Conservation (phyloP, 2,329 filamentous ascomycete species). For the Botryosphaeria agaves region DNA sequence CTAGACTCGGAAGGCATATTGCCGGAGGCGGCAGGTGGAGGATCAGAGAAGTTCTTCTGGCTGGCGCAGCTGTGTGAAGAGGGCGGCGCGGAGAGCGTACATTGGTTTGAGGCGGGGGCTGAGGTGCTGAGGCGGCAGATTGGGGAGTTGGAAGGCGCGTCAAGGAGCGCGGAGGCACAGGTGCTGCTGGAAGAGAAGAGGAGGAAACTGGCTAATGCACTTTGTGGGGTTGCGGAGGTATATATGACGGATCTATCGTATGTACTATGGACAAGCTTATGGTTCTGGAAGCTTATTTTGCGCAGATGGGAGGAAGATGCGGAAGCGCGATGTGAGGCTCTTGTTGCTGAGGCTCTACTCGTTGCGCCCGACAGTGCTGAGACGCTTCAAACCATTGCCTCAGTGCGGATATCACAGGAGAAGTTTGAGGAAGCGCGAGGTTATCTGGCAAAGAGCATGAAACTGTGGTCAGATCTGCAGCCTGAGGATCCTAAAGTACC, state of each 20-base stretch:
- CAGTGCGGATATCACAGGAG: slow-evolving; percentile 78
- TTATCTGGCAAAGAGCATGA: slow-evolving; percentile 63
- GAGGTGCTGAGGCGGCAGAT: slow-evolving; percentile 56
- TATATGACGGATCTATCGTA: slow-evolving; percentile 97
- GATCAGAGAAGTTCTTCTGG: slow-evolving; percentile 88
- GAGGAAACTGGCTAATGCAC: slow-evolving; percentile 68
- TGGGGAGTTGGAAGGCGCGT: slow-evolving; percentile 37
- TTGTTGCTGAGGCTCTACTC: slow-evolving; percentile 80
- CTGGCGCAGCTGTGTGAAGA: slow-evolving; percentile 70
- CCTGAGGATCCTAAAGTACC: slow-evolving; percentile 58
- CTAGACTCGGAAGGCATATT: slow-evolving; percentile 60
- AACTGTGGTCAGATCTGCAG: slow-evolving; percentile 65
- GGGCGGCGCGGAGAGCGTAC: slow-evolving; percentile 40
- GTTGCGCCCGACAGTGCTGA: slow-evolving; percentile 69
- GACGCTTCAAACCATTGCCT: slow-evolving; percentile 89
- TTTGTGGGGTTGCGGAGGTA: slow-evolving; percentile 87
- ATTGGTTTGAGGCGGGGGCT: slow-evolving; percentile 51
- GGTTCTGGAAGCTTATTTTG: neutral
- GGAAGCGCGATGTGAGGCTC: slow-evolving; percentile 69
- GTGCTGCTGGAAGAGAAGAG: slow-evolving; percentile 49
- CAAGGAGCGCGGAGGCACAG: slow-evolving; percentile 17
- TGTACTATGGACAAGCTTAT: slow-evolving; percentile 9
- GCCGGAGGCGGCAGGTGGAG: slow-evolving; percentile 57
- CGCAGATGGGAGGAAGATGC: slow-evolving; percentile 65
- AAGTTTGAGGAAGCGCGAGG: slow-evolving; percentile 62